Evolutionary conservation across 2,329 filamentous ascomycete genomes (phyloP), one percentile per base, ranked within the genome.

Genomic region (Podosphaera xanthii): DNA sequence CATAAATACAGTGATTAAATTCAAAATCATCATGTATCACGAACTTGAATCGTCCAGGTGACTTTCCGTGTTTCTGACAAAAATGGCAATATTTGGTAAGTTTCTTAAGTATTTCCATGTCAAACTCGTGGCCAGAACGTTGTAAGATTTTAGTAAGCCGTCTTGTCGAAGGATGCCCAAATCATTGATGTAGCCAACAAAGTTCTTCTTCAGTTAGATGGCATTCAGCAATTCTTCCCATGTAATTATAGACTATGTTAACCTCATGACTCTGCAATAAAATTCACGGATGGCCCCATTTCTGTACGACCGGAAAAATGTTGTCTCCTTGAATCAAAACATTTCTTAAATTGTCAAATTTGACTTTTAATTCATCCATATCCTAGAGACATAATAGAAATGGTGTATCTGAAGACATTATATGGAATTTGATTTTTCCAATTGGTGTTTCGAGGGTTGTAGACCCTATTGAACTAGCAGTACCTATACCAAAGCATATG

Each of bases 1-100:
- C 54, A 38, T 57, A 42, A 2, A 61, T 49, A 9, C 49, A 33
- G n/a, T 60, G 53, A 22, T 60, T 58, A 42, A 60, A 60, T 9
- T 56, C 33, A 22, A n/a, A n/a, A n/a, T n/a, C n/a, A n/a, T 58
- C 12, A 52, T 22, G 35, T 58, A 38, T n/a, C n/a, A n/a, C n/a
- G n/a, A n/a, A n/a, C n/a, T n/a, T n/a, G n/a, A 58, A 56, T 40
- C 53, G 34, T 12, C 53, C 33, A 40, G 53, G 53, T 12, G 53
- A 40, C 33, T 6, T 40, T 10, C 36, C 22, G 30, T 56, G 36
- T 6, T 40, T 9, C 31, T 56, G 36, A 40, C 53, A 56, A 6
- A 12, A 34, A 44, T 31, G 35, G 30, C 4, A 56, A 5, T 40
- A 44, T 44, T 56, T n/a, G n/a, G n/a, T 56, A 3, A 56, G 35